Base-by-base conservation (phyloP, 2,329 filamentous ascomycete genomes). In the Cadophora luteo-olivacea region DNA sequence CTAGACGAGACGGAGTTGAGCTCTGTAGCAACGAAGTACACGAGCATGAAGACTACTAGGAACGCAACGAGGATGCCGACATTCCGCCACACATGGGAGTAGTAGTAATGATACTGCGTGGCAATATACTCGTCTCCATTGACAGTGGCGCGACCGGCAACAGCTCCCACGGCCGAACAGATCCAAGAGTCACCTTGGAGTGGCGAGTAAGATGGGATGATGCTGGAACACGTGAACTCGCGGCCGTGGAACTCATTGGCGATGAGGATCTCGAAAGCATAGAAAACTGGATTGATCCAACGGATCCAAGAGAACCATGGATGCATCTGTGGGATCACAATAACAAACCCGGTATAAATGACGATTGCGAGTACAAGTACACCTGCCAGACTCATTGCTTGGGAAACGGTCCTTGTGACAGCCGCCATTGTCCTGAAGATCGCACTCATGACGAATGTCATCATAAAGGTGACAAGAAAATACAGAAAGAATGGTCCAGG, bases 401-500 rank as follows among this genome's bases (percentile, higher is more conserved):
- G 86, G 14, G 88, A 89, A 14, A 91, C 82, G 0, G 92, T 92
- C 64, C 92, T 86, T 3, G 93, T 83, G 0, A 91, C 89, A 32
- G 87, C 93, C 70, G 96, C 92, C 22, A 89, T 91, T 67, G 92
- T 87, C 73, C 89, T 86, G 49, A 88, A 90, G 16, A 91, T 83
- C 85, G 25, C n/a, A 58, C 91, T 86, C 68, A 91, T 80, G 57
- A 88, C 85, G 81, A 91, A 85, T 69, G 86, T 78, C 0, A 79
- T 73, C 19, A 81, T 66, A 61, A 77, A 78, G 52, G 73, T 76
- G 60, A 78, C 76, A 4, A 78, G 54, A 54, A 77, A 76, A 85
- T 94, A 97, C 82, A 94, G 92, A 84, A 97, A 97, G 84, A 96
- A 97, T 0, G 90, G 82, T 1, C 90, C 91, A 0, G 92, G 83